These are phyloP conservation scores for Parafenestella ontariensis DNA, from an alignment of 2,329 filamentous ascomycete species.

Conservation along the genomic window DNA sequence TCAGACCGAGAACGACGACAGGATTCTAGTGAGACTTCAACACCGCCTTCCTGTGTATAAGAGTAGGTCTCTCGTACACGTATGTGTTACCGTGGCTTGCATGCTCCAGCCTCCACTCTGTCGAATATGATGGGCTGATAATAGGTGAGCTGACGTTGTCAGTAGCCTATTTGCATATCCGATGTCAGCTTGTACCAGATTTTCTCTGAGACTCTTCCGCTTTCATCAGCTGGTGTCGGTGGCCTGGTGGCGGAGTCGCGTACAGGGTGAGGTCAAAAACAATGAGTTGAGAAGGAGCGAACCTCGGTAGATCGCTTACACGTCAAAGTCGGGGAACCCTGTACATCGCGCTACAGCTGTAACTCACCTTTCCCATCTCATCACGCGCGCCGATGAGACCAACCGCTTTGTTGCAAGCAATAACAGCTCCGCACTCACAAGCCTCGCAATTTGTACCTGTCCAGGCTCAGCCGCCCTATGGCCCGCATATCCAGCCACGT, in stretches of 20 bases:
- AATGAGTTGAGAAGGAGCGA: not conserved
- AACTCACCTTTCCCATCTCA: not conserved
- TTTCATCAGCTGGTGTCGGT: not conserved
- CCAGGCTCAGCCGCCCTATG: not conserved
- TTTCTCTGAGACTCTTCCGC: not conserved
- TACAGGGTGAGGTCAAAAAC: not conserved
- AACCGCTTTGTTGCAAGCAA: constrained; percentile 2
- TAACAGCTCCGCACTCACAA: constrained; percentile 1
- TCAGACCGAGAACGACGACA: no score
- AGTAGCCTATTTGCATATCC: not conserved
- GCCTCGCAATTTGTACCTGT: not conserved
- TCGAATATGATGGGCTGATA: not conserved
- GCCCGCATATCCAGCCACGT: constrained; percentile 7
- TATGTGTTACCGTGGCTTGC: no score
- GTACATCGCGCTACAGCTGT: not conserved
- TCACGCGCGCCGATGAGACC: not conserved
- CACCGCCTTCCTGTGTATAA: no score
- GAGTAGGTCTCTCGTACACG: no score
- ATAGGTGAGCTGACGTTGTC: not conserved
- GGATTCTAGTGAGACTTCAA: no score
- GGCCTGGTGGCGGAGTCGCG: not conserved
- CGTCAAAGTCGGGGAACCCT: not conserved
- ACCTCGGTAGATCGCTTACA: not conserved
- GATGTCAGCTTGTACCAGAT: not conserved
- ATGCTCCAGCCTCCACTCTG: not conserved